Conservation (phyloP, 192 early-diverging fungal species). For the Backusella sp. region DNA sequence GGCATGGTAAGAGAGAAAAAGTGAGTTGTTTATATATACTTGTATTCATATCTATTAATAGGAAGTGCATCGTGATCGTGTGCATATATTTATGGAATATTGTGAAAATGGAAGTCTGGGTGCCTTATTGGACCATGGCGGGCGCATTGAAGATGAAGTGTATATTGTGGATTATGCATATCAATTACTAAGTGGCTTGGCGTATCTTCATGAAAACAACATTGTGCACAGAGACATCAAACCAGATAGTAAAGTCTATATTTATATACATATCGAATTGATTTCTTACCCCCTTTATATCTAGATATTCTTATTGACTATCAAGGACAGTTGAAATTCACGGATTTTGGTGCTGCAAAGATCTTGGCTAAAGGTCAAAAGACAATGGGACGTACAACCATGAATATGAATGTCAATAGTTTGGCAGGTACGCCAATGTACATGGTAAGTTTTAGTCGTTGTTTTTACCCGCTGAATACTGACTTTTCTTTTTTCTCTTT, state of each 20-base stretch:
- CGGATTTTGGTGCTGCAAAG: constrained; percentile 92
- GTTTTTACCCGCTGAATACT: too few relatives aligned
- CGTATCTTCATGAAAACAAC: constrained; percentile 78
- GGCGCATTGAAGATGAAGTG: constrained; percentile 73
- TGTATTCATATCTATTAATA: background rate
- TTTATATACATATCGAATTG: background rate
- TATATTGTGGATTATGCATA: constrained; percentile 69
- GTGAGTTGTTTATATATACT: background rate
- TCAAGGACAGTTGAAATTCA: constrained; percentile 76
- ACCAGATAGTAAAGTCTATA: constrained; percentile 61
- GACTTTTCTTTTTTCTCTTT: too few relatives aligned
- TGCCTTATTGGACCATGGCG: constrained; percentile 75
- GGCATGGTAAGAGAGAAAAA: constrained; percentile 52
- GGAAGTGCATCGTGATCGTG: constrained; percentile 88
- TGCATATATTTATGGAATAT: constrained; percentile 92
- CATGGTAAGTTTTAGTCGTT: constrained; percentile 51
- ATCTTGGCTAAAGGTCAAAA: constrained; percentile 74
- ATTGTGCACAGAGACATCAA: constrained; percentile 93
- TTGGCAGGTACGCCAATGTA: constrained; percentile 68
- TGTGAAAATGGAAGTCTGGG: constrained; percentile 77
- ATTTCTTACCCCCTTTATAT: background rate
- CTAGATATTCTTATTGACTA: constrained; percentile 79
- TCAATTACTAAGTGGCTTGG: constrained; percentile 81
- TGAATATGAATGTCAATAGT: constrained; percentile 59
- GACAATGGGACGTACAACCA: constrained; percentile 48